Percentiles rank a stretch among this genome's conserved stretches.
These are phyloP conservation scores for Pleurotus eryngii DNA, from an alignment of 768 basidiomycete genomes.

Conservation along the genomic window DNA sequence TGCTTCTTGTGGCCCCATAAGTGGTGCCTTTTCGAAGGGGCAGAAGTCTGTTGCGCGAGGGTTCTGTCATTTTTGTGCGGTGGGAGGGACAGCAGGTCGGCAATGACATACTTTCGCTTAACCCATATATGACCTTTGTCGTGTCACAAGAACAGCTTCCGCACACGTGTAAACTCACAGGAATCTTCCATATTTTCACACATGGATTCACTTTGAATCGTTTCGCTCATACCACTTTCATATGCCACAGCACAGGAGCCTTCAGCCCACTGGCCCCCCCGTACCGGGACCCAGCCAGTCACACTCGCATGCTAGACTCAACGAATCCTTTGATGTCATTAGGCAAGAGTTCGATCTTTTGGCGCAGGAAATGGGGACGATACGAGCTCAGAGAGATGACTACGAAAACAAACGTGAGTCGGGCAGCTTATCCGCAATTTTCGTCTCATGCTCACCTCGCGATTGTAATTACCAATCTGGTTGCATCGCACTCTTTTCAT, in stretches of 20 bases:
- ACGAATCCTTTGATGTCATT: conserved; percentile 78
- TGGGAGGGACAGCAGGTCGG: conserved; percentile 1
- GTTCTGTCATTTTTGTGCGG: neutral
- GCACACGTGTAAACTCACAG: neutral
- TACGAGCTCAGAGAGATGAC: conserved; percentile 82
- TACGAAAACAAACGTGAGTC: conserved; percentile 82
- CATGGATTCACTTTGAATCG: neutral
- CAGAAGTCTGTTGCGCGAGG: no score
- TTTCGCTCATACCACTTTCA: neutral
- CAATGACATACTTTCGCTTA: conserved; percentile 1
- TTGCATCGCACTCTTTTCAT: neutral
- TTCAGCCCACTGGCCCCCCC: conserved; percentile 50
- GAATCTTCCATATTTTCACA: neutral
- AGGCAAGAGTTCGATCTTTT: conserved; percentile 82
- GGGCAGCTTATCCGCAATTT: neutral
- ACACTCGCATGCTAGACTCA: conserved; percentile 45
- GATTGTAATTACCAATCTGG: neutral
- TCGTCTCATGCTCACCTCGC: no score
- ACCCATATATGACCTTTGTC: neutral
- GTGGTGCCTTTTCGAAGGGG: no score
- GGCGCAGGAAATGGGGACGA: conserved; percentile 58
- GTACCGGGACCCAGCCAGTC: conserved; percentile 39
- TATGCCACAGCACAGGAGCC: conserved; percentile 42
- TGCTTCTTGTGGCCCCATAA: neutral
- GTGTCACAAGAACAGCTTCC: neutral